Base-by-base conservation (phyloP, 2,329 filamentous ascomycete genomes). In the Phyllosticta citrichinensis region DNA sequence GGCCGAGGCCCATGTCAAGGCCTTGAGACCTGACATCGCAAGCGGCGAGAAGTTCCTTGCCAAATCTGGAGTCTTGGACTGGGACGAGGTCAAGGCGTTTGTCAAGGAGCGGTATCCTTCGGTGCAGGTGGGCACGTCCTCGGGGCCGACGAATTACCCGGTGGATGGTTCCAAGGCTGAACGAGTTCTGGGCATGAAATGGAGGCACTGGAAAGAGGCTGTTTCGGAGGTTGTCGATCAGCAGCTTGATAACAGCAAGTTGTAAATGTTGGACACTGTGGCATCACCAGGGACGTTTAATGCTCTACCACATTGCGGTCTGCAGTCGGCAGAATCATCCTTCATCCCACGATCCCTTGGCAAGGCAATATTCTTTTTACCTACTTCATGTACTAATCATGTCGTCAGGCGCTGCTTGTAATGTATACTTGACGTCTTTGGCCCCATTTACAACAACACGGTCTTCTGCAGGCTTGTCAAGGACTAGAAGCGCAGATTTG, bases 1-100 rank as follows among this genome's bases (percentile, higher is more conserved):
- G 20, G 68, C 69, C 1, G 53, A 63, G 24, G 66, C 66, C 22
- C 70, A 72, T 40, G 20, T 71, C 10, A 63, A 58, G 35, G 68
- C 67, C 19, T 52, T 51, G 35, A 56, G 11, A 27, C 62, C n/a
- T 25, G 57, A 58, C 10, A 52, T 65, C 4, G 24, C 60, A 17
- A 58, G 58, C 5, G 64, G 62, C 9, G 63, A 63, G 17, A 64
- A 64, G 35, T 67, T 66, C 40, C n/a, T 55, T 19, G 50, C 52
- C 56, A 58, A 63, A 9, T 58, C n/a, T 25, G 56, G 11, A 56
- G 35, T 8, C 30, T 19, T 63, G 22, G 61, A 62, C 2, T 70
- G 68, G 67, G 56, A 58, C 1, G 61, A 65, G 0, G 58, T 68
- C 2, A 56, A 52, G 0, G 61, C 63, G 2, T 66, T 67, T 33